These are phyloP conservation scores for Fusarium beomiforme DNA, from an alignment of 2,329 filamentous ascomycete genomes.

Conservation along the genomic window DNA sequence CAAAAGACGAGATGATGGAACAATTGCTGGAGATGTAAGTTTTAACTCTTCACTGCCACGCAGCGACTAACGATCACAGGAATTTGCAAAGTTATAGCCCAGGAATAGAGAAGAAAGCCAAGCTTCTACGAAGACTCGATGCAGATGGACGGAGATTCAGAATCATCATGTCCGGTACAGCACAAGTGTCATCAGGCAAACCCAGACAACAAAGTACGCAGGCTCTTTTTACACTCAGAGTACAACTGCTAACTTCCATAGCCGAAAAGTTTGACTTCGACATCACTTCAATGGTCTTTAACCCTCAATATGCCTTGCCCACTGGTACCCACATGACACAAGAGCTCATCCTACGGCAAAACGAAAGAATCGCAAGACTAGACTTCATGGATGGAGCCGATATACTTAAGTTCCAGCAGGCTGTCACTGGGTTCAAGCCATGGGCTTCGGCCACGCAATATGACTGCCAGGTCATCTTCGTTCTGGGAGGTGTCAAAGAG, in stretches of 20 bases:
- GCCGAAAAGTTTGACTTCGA: conserved; percentile 47
- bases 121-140: conserved; percentile 43
- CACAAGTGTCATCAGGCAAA: conserved; percentile 29
- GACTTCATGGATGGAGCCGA: conserved; percentile 41
- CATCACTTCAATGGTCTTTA: conserved; percentile 41
- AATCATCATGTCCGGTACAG: conserved; percentile 40
- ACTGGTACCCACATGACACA: conserved; percentile 15
- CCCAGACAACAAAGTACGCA: conserved; percentile 39
- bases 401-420: conserved; percentile 48
- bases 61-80: conserved; percentile 14
- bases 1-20: conserved; percentile 48
- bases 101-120: conserved; percentile 37
- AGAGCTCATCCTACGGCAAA: conserved; percentile 45
- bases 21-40: conserved; percentile 44
- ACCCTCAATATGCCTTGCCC: conserved; percentile 45
- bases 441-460: conserved; percentile 44
- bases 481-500: conserved; percentile 38
- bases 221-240: not conserved
- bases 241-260: conserved; percentile 20
- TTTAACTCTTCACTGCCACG: fast-evolving
- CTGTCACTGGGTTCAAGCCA: conserved; percentile 47
- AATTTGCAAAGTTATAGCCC: conserved; percentile 30
- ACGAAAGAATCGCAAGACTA: conserved; percentile 46
- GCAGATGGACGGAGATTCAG: conserved; percentile 42
- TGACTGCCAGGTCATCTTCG: conserved; percentile 43